Evolutionary conservation across 2,329 filamentous ascomycete genomes (phyloP), one percentile per base, ranked within the genome.

Genomic region (Macrophomina tecta): DNA sequence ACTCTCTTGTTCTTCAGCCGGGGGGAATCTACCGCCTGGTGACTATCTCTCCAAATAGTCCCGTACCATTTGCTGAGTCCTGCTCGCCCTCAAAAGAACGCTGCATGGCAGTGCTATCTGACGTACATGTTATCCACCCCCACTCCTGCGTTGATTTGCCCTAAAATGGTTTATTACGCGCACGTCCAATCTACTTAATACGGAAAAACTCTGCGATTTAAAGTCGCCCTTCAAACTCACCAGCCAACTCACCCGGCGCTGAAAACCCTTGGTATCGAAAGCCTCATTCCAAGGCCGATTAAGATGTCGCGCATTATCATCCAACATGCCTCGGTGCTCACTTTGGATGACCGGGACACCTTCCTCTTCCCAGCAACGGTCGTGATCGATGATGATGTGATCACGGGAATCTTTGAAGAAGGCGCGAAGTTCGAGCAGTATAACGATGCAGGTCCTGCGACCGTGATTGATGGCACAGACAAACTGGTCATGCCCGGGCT

Each of bases 401-500:
- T 62, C 18, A 5, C 34, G 12, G 58, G 28, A 14, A 62, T 62
- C 9, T 46, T 46, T 23, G 42, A 48, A 14, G 40, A 38, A 11
- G 40, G 34, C 4, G 12, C 11, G 3, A 14, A 9, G 11, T 3
- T 14, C 1, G 23, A 56, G 3, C 34, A 56, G 8, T 7, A 16
- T 18, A 38, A 34, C 6, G 32, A 34, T 4, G 23, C 8, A 9
- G 32, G 18, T 5, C 28, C 30, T 2, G 48, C 58, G 2, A 62
- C 40, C 14, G n/a, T 18, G 3, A 48, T 62, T 18, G 58, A 62
- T 14, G 58, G 58, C 30, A 62, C 58, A 11, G 58, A 62, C 42
- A 62, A 62, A 11, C 58, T 62, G 18, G 23, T 62, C 32, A 62
- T 62, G 58, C 58, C 58, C 23, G 58, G 58, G 7, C 58, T 62